Evolutionary conservation across 2,329 filamentous ascomycete species (phyloP), one percentile per base, ranked within the genome.

Genomic region (Penicillium freii): DNA sequence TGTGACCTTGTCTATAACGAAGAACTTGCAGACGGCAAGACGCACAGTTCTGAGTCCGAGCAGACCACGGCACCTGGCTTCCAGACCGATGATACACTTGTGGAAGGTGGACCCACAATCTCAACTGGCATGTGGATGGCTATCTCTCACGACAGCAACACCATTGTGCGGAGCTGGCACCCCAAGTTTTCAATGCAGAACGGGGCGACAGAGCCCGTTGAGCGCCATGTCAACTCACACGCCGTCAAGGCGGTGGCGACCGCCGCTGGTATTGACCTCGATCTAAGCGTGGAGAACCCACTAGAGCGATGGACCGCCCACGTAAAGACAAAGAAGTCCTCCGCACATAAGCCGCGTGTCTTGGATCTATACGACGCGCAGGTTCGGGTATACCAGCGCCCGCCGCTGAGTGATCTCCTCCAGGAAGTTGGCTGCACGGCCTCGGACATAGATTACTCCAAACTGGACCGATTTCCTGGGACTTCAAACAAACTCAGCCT

Each of bases 1-100:
- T 99, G 94, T 71, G 80, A 83, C 34, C 91, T 92, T 69, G 83
- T 89, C 0, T 89, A 89, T 57, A 99, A 97, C 62, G 90, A 96
- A 62, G 94, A 99, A 71, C 81, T 96, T n/a, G 89, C 88, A 13
- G 75, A 81, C 61, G 80, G 75, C 0, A 72, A 69, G 55, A 55
- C 67, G 6, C 63, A 69, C 53, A 57, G 19, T 19, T 47, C 51
- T 7, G 59, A 64, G 9, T 36, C 50, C 1, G 51, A 56, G 10
- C 25, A 51, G 9, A 49, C 38, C 19, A 23, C 51, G 7, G 23
- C 47, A 15, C 57, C 66, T 25, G 68, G 71, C 21, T 68, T 69
- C 57, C 61, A 65, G 45, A 68, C 68, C 34, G 60, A 66, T 25
- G 65, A 60, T 29, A 36, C 56, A 2, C 52, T 59, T 9, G 40